Conservation (phyloP, 768 basidiomycete genomes). For the Glaciozyma martinii region DNA sequence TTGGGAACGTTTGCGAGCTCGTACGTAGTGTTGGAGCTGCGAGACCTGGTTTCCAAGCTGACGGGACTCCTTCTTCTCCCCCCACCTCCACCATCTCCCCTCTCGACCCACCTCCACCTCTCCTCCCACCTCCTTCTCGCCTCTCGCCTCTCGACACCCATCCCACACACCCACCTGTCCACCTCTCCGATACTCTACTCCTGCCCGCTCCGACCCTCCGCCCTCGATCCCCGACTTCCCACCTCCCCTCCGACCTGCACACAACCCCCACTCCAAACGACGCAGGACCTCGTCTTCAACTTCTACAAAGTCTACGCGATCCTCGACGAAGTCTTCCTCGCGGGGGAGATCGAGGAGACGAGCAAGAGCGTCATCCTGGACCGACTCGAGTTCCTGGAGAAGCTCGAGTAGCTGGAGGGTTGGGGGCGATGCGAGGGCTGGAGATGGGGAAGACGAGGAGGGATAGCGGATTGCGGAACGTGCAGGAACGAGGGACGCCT, state of each 20-base stretch:
- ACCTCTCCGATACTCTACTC: too few relatives aligned
- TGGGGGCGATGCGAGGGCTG: background rate
- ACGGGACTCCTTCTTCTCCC: background rate
- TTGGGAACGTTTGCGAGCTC: slow-evolving; percentile 90
- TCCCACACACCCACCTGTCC: too few relatives aligned
- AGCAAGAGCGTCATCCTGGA: slow-evolving; percentile 90
- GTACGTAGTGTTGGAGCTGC: background rate
- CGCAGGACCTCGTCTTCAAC: slow-evolving; percentile 90
- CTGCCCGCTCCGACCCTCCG: too few relatives aligned
- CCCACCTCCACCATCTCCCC: background rate
- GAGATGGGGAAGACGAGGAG: too few relatives aligned
- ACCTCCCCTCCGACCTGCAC: background rate
- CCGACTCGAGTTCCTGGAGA: slow-evolving; percentile 83
- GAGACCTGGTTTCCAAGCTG: too few relatives aligned
- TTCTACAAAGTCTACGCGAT: slow-evolving; percentile 99
- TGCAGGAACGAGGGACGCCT: too few relatives aligned
- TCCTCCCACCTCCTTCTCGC: background rate
- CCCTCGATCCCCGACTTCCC: background rate
- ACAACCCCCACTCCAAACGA: background rate
- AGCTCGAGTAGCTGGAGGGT: slow-evolving; percentile 37
- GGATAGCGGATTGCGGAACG: too few relatives aligned
- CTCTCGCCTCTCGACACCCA: background rate
- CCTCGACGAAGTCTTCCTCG: slow-evolving; percentile 93
- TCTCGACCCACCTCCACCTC: background rate
- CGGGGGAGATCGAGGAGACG: slow-evolving; percentile 97